Base-by-base conservation (phyloP, 1,284 basidiomycete species). In the Ustilago loliicola region DNA sequence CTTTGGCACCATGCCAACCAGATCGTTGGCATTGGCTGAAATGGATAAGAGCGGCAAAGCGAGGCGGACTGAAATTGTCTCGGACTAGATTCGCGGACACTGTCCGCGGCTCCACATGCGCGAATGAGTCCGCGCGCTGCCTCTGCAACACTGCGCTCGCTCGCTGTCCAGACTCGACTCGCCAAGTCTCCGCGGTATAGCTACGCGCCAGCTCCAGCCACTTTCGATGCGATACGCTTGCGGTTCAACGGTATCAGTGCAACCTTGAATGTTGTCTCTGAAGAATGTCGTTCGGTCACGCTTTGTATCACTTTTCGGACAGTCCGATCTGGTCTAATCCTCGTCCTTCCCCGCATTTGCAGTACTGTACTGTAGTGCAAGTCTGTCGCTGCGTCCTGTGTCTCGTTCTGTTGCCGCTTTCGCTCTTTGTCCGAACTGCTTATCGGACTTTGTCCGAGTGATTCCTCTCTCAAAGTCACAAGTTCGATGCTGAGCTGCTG, bases 11-110 rank as follows among this genome's bases (percentile, higher is more conserved):
- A n/a, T n/a, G n/a, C 36, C 36, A 38, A 38, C 17, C 13, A 7
- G 15, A 38, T 8, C 13, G 15, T 38, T 15, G 36, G 15, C 13
- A 38, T 38, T 38, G 36, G 36, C 36, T 38, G 29, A 23, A 38
- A 36, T 34, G 55, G 55, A 27, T 57, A 61, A 32, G 30, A 34
- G 17, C 59, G 53, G 60, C 55, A 47, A 62, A 47, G 36, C 51
- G 50, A 68, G 60, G 58, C 9, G 36, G 17, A 8, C 27, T 56
- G 19, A 6, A 13, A 38, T 23, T 54, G 2, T 17, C n/a, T 23
- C 65, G 71, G 65, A 57, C 71, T 42, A 67, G 65, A 67, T 67
- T 61, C 65, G 65, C 71, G 71, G 57, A 57, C 7, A 21, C 0
- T 9, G 45, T 66, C 65, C 71, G 65, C 65, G 71, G 71, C 38